Conservation (phyloP, 2,329 filamentous ascomycete species). For the Botryotinia narcissicola region DNA sequence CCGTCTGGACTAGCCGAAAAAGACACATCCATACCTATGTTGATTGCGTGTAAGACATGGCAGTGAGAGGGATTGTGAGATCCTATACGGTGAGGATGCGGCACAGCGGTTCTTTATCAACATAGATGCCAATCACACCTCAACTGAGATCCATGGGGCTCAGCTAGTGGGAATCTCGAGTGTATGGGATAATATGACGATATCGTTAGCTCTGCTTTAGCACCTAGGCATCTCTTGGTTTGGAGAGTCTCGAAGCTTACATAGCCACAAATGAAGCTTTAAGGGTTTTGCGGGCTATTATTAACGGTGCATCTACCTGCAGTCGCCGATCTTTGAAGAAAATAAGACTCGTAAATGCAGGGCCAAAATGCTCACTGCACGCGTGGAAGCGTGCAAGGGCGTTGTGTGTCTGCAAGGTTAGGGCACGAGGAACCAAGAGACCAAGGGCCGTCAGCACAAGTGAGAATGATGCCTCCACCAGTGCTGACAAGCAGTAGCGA, state of each 20-base stretch:
- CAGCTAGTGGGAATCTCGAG: background rate
- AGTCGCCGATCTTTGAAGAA: slow-evolving; percentile 1
- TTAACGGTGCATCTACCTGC: background rate
- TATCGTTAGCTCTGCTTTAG: background rate
- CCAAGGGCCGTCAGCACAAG: background rate
- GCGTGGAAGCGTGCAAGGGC: background rate
- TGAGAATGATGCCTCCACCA: background rate
- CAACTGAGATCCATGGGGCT: background rate
- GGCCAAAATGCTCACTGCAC: background rate
- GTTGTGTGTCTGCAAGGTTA: background rate
- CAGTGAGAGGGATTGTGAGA: background rate
- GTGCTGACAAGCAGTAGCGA: background rate
- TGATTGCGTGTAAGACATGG: background rate
- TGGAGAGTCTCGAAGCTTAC: background rate
- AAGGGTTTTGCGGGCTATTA: background rate
- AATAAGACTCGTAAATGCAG: background rate
- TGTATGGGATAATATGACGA: background rate
- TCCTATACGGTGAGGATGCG: background rate
- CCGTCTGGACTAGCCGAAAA: background rate
- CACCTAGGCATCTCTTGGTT: background rate
- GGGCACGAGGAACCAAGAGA: background rate
- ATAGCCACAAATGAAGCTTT: background rate
- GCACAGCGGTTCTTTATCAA: background rate
- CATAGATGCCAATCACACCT: background rate
- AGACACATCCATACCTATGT: background rate